Percentiles rank a stretch among this genome's conserved stretches.
phyloP scores from a whole-genome alignment of 2,329 filamentous ascomycete species.

The Aotearoamyces nothofagi region DNA sequence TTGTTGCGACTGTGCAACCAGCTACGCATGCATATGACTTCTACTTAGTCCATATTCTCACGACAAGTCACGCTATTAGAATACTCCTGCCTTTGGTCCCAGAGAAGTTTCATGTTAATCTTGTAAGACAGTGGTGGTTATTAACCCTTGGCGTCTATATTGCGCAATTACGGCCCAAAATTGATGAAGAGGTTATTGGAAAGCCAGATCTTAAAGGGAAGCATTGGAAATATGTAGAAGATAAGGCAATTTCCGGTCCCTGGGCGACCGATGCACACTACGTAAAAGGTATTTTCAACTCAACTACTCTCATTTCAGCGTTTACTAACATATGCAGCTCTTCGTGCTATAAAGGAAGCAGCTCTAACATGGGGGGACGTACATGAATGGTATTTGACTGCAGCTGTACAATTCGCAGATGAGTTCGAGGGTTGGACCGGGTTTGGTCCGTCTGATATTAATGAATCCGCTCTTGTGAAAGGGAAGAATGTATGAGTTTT shows the following conservation, averaged over 20 bases:
- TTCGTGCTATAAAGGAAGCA: conserved; percentile 62
- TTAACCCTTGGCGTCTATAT: conserved; percentile 68
- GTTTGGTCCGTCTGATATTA: no score
- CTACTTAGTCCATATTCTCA: conserved; percentile 68
- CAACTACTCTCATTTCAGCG: not conserved
- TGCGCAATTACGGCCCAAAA: conserved; percentile 53
- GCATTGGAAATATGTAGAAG: conserved; percentile 63
- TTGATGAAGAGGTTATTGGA: conserved; percentile 50
- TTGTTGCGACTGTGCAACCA: conserved; percentile 42
- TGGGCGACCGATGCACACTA: conserved; percentile 66
- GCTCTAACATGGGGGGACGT: conserved; percentile 61
- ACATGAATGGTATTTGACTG: conserved; percentile 47
- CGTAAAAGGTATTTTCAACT: conserved; percentile 61
- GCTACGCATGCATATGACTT: conserved; percentile 62
- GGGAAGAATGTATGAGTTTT: no score
- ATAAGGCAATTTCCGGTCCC: conserved; percentile 52
- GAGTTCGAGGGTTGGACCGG: conserved; percentile 54
- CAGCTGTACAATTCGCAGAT: conserved; percentile 58
- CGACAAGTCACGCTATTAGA: conserved; percentile 77
- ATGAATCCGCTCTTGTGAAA: no score
- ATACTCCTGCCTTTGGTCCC: conserved; percentile 70
- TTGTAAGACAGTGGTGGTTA: conserved; percentile 85
- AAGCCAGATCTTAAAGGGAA: conserved; percentile 44
- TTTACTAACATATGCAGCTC: conserved; percentile 25
- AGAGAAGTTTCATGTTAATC: conserved; percentile 49